A percentile compares a stretch with the other conserved stretches of the same genome.
phyloP scores from a whole-genome alignment of 495 filamentous ascomycete species.

The Physcia stellaris region DNA sequence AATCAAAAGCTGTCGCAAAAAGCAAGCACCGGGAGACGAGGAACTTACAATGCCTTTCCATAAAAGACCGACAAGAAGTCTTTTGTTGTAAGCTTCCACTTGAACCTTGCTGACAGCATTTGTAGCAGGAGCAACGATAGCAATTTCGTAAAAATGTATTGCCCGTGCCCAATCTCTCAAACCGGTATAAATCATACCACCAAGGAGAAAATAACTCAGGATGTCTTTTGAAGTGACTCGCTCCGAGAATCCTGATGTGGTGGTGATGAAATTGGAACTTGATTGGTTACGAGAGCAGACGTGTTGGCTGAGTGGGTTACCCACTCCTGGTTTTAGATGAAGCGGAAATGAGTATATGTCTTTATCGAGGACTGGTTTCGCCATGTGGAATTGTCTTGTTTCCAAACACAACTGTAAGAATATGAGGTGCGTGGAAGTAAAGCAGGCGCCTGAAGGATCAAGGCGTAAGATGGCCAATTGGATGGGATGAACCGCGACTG shows the following conservation, averaged over 20 bases:
- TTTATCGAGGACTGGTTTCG: slow-evolving; percentile 55
- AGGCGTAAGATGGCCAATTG: slow-evolving; percentile 55
- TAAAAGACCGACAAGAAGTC: slow-evolving; percentile 67
- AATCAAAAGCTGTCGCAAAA: slow-evolving; percentile 4
- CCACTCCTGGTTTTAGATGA: slow-evolving; percentile 5
- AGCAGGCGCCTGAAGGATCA: slow-evolving; percentile 53
- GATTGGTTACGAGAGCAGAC: slow-evolving; percentile 22
- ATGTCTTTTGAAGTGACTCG: slow-evolving; percentile 44
- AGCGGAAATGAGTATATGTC: slow-evolving; percentile 53
- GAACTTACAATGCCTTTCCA: slow-evolving; percentile 49
- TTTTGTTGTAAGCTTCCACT: slow-evolving; percentile 89
- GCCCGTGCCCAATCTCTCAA: slow-evolving; percentile 60
- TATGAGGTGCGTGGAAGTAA: slow-evolving; percentile 53
- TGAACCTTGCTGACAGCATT: slow-evolving; percentile 56
- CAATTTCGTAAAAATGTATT: slow-evolving; percentile 51
- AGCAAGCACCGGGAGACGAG: neutral
- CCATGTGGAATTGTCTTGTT: slow-evolving; percentile 35
- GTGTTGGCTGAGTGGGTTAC: slow-evolving; percentile 7
- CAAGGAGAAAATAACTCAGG: slow-evolving; percentile 65
- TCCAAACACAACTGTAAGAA: slow-evolving; percentile 48
- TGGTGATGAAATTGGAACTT: slow-evolving; percentile 38
- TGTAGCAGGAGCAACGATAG: slow-evolving; percentile 48
- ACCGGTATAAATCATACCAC: slow-evolving; percentile 67
- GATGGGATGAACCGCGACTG: slow-evolving; percentile 44
- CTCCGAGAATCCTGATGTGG: slow-evolving; percentile 40